Evolutionary conservation across 192 early-diverging fungal species (phyloP).

Genomic region (Linnemannia exigua): DNA sequence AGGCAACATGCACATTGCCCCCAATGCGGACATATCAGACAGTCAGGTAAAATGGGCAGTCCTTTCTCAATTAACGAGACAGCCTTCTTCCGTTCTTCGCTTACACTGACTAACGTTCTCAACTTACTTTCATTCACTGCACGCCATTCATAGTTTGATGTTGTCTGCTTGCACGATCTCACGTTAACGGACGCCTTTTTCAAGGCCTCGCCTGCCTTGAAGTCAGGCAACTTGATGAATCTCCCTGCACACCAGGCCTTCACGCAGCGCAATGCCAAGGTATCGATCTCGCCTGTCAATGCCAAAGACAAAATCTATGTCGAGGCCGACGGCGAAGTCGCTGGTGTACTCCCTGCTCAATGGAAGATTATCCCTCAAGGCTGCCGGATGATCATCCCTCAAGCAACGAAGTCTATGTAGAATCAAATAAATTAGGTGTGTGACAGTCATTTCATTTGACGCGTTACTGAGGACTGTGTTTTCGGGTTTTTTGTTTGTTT

Average conservation of each 20-base stretch:
- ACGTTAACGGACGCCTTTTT: conserved; percentile 25
- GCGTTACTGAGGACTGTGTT: not conserved
- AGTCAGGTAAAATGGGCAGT: conserved; percentile 11
- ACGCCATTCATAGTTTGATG: conserved; percentile 36
- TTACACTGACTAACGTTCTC: not conserved
- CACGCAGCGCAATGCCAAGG: conserved; percentile 18
- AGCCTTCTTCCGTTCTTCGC: not conserved
- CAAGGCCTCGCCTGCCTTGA: conserved; percentile 38
- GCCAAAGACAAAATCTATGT: conserved; percentile 22
- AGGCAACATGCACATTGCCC: conserved; percentile 52
- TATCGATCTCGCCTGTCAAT: conserved; percentile 37
- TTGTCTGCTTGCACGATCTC: conserved; percentile 42
- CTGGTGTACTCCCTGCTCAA: conserved; percentile 40
- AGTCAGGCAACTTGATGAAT: conserved; percentile 38
- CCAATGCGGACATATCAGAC: conserved; percentile 36
- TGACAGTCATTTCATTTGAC: not conserved
- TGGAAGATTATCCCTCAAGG: conserved; percentile 38
- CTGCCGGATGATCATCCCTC: conserved; percentile 38
- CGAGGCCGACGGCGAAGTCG: conserved; percentile 47
- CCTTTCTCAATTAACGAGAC: not conserved
- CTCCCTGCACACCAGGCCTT: conserved; percentile 40
- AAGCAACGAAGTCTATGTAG: not conserved
- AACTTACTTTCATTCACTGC: not conserved
- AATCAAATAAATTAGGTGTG: not conserved
- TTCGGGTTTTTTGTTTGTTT: conserved; percentile 16